These are phyloP conservation scores for Clavispora carvajalis DNA, from an alignment of 805 yeast species.

Conservation along the genomic window DNA sequence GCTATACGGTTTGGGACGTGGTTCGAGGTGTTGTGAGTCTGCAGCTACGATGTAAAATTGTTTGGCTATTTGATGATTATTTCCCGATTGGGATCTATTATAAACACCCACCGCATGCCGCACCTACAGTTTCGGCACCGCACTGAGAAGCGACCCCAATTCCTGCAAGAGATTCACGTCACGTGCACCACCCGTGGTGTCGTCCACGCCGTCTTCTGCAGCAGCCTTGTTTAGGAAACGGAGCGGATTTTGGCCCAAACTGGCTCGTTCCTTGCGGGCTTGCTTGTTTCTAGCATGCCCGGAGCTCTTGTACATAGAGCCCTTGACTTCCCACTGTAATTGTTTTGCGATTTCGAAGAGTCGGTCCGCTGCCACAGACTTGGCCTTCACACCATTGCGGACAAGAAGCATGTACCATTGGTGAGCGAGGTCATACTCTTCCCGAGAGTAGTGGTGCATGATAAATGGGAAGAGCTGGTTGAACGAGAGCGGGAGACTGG, in stretches of 20 bases:
- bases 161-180: conserved; percentile 3
- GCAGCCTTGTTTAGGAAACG: conserved; percentile 9
- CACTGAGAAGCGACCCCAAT: conserved; percentile 1
- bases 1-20: no score
- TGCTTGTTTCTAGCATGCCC: conserved; percentile 20
- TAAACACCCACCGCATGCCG: conserved; percentile 9
- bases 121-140: conserved; percentile 2
- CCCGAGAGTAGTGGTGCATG: conserved; percentile 27
- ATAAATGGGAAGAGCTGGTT: conserved; percentile 37
- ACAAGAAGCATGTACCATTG: conserved; percentile 34
- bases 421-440: conserved; percentile 27
- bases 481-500: conserved; percentile 31
- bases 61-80: background rate
- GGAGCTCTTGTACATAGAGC: conserved; percentile 25
- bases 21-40: background rate
- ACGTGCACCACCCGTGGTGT: conserved; percentile 2
- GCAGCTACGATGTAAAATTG: background rate
- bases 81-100: conserved; percentile 3
- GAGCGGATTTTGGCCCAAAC: conserved; percentile 14
- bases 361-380: conserved; percentile 22
- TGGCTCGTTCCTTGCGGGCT: conserved; percentile 7
- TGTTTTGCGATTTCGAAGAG: conserved; percentile 31
- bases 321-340: conserved; percentile 31
- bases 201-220: conserved; percentile 5
- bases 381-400: conserved; percentile 26